phyloP scores from a whole-genome alignment of 2,329 filamentous ascomycete genomes.

The Cytospora leucostoma region DNA sequence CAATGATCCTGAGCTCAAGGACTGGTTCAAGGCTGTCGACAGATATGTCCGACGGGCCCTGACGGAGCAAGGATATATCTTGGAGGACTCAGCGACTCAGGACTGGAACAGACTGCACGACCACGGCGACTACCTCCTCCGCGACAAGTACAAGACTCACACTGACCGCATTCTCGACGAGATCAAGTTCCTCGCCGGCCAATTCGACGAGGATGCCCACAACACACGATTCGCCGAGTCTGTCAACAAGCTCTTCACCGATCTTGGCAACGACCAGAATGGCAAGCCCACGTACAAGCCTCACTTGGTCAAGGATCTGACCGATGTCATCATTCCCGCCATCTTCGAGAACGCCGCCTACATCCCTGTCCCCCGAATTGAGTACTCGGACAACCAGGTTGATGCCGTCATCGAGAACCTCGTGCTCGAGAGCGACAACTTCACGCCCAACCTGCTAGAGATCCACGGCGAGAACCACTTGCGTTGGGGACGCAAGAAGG shows the following conservation, averaged over 20 bases:
- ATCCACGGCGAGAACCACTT: slow-evolving; percentile 91
- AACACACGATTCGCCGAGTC: slow-evolving; percentile 80
- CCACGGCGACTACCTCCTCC: slow-evolving; percentile 80
- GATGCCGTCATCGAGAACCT: slow-evolving; percentile 94
- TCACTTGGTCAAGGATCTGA: slow-evolving; percentile 85
- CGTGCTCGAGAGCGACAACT: slow-evolving; percentile 93
- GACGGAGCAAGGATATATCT: slow-evolving; percentile 86
- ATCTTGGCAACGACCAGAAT: slow-evolving; percentile 83
- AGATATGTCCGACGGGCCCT: slow-evolving; percentile 79
- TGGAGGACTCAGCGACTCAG: slow-evolving; percentile 75
- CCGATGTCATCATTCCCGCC: slow-evolving; percentile 80
- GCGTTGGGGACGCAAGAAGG: slow-evolving; percentile 89
- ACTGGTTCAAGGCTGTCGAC: slow-evolving; percentile 84
- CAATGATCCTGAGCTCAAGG: slow-evolving; percentile 78
- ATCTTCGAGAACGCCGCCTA: slow-evolving; percentile 85
- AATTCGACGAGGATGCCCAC: slow-evolving; percentile 85
- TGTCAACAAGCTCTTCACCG: slow-evolving; percentile 78
- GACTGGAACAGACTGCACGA: slow-evolving; percentile 88
- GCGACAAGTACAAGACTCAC: slow-evolving; percentile 83
- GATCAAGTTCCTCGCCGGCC: slow-evolving; percentile 82
- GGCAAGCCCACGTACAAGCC: slow-evolving; percentile 91
- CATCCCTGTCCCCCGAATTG: slow-evolving; percentile 89
- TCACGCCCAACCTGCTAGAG: slow-evolving; percentile 90
- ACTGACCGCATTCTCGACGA: slow-evolving; percentile 87
- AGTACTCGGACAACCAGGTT: slow-evolving; percentile 80